Conservation (phyloP, 441 rosid genomes). For the Populus hybrid region DNA sequence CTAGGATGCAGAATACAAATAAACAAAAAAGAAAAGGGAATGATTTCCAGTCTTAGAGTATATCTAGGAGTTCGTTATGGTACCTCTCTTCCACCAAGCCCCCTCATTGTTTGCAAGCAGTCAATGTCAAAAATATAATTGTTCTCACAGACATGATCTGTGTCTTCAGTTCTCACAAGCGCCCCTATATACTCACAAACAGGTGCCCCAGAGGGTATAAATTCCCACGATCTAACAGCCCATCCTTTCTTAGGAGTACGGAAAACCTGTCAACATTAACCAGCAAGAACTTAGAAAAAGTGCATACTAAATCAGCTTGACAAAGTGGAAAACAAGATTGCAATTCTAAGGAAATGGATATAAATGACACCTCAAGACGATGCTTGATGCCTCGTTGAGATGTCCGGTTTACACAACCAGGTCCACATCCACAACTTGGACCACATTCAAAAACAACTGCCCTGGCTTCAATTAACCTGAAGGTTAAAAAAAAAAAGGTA, state of each 20-base stretch:
- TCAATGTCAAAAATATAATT: slow-evolving; percentile 87
- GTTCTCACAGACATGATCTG: slow-evolving; percentile 59
- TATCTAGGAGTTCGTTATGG: not conserved
- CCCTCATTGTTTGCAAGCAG: slow-evolving; percentile 87
- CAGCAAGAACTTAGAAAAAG: not conserved
- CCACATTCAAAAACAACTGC: slow-evolving; percentile 91
- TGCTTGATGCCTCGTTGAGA: slow-evolving; percentile 66
- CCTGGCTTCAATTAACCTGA: slow-evolving; percentile 75
- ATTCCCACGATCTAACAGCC: slow-evolving; percentile 97
- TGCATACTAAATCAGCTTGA: not conserved
- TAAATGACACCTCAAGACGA: slow-evolving; percentile 70
- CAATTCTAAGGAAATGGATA: not conserved
- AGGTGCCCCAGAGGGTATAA: slow-evolving; percentile 87
- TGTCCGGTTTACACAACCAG: slow-evolving; percentile 69
- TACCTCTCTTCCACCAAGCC: slow-evolving; percentile 87
- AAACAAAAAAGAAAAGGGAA: not conserved
- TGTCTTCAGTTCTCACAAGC: slow-evolving; percentile 65
- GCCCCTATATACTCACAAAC: slow-evolving; percentile 83
- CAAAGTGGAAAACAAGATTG: not conserved
- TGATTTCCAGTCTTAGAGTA: not conserved
- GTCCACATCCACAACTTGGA: slow-evolving; percentile 85
- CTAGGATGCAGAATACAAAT: not conserved
- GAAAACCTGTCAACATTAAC: slow-evolving; percentile 54
- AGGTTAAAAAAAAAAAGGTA: slow-evolving; percentile 7
- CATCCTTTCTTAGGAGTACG: slow-evolving; percentile 89